Evolutionary conservation across 441 rosid genomes (phyloP).

Genomic region (Adansonia rubrostipa): DNA sequence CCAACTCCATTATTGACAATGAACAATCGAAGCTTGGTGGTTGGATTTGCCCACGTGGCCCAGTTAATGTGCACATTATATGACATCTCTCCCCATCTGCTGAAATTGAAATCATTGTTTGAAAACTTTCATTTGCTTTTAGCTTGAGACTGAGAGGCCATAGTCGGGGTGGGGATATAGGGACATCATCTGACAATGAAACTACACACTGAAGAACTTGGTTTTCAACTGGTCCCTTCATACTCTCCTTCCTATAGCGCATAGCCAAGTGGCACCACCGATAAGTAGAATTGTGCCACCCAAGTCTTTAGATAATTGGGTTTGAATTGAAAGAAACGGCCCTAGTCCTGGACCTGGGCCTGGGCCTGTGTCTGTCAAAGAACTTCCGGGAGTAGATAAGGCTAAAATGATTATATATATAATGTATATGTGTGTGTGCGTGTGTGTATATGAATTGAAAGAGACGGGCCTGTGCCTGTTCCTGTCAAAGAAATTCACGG

Average conservation of each 20-base stretch:
- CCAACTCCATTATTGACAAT: no score
- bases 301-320: background rate
- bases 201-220: background rate
- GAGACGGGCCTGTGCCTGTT: background rate
- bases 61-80: no score
- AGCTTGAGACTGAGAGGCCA: background rate
- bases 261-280: background rate
- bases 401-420: no score
- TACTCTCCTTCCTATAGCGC: background rate
- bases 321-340: background rate
- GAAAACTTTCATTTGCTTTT: background rate
- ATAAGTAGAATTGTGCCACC: slow-evolving; percentile 5
- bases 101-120: background rate
- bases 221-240: background rate
- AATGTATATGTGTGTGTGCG: no score
- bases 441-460: background rate
- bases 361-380: no score
- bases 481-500: background rate
- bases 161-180: background rate
- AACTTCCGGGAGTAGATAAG: no score
- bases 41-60: no score
- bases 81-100: background rate
- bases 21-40: no score
- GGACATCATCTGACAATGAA: no score
- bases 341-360: no score